Percentiles rank a stretch among this genome's conserved stretches.
Evolutionary conservation across 192 early-diverging fungal genomes (phyloP).

Genomic region (Lobosporangium transversale): DNA sequence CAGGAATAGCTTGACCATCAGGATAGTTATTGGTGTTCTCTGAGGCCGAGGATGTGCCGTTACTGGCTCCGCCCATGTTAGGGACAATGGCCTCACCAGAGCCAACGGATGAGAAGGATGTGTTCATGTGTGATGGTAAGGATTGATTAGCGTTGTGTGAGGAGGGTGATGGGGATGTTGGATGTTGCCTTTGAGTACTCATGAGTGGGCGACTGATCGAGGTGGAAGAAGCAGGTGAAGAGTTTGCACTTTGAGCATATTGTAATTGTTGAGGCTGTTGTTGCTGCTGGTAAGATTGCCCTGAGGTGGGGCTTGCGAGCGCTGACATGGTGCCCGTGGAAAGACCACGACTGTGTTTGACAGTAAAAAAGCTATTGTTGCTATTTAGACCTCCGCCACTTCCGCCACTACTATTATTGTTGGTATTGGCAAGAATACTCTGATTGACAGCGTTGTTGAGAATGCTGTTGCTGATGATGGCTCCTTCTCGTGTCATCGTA

Average conservation of each 20-base stretch:
- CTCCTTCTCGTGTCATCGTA: conserved; percentile 20
- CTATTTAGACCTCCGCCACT: conserved; percentile 25
- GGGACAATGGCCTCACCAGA: conserved; percentile 11
- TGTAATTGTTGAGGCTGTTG: neutral
- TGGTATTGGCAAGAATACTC: conserved; percentile 9
- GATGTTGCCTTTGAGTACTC: conserved; percentile 18
- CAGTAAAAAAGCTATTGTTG: conserved; percentile 31
- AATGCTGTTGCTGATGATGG: conserved; percentile 41
- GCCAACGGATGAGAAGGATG: conserved; percentile 36
- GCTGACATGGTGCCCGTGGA: conserved; percentile 38
- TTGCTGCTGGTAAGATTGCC: conserved; percentile 19
- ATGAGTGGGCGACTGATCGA: conserved; percentile 32
- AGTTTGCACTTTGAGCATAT: neutral
- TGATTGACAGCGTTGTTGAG: conserved; percentile 36
- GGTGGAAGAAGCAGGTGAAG: conserved; percentile 10
- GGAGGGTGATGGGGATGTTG: conserved; percentile 9
- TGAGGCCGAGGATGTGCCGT: neutral
- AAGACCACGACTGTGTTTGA: conserved; percentile 37
- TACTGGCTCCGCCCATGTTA: neutral
- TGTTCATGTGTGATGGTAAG: conserved; percentile 13
- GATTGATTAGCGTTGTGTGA: conserved; percentile 11
- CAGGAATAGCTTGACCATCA: neutral
- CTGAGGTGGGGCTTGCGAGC: conserved; percentile 1
- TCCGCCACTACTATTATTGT: conserved; percentile 6
- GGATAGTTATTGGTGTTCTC: neutral